These are phyloP conservation scores for Casuarina glauca DNA, from an alignment of 306 rosid species.

Conservation along the genomic window DNA sequence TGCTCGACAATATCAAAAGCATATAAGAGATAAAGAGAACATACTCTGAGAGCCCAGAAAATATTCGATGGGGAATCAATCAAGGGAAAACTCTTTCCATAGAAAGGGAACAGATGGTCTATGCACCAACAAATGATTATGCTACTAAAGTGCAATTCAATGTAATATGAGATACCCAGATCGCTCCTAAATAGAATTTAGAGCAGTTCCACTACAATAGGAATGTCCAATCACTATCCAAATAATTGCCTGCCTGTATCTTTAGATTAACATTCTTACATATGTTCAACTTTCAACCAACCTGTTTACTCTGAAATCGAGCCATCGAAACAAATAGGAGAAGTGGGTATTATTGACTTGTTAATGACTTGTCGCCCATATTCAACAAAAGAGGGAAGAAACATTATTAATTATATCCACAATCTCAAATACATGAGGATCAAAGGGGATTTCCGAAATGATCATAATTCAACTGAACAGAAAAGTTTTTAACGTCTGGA, in stretches of 20 bases:
- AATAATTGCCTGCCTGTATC: not conserved
- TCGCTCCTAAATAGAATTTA: not conserved
- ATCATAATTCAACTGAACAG: not conserved
- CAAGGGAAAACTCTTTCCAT: constrained; percentile 42
- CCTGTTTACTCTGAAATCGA: not conserved
- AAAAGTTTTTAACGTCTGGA: not conserved
- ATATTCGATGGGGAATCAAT: constrained; percentile 36
- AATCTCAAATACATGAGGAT: not conserved
- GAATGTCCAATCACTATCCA: not conserved
- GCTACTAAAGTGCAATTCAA: not conserved
- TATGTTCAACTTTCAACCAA: too few species aligned
- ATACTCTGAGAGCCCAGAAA: constrained; percentile 46
- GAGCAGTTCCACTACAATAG: not conserved
- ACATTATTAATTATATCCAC: not conserved
- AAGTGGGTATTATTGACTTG: not conserved
- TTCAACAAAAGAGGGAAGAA: not conserved
- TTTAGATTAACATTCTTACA: too few species aligned
- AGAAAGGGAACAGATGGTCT: constrained; percentile 16
- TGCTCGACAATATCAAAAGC: constrained; percentile 3
- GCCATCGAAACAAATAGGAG: constrained; percentile 1
- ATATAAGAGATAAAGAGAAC: constrained; percentile 27
- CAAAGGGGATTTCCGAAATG: not conserved
- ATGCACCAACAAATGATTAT: constrained; percentile 4
- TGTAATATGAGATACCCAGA: not conserved
- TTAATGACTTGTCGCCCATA: not conserved